Percentiles rank a stretch among this genome's conserved stretches.
These are phyloP conservation scores for Cinchona pubescens DNA, from an alignment of 257 asterid species.

Conservation along the genomic window DNA sequence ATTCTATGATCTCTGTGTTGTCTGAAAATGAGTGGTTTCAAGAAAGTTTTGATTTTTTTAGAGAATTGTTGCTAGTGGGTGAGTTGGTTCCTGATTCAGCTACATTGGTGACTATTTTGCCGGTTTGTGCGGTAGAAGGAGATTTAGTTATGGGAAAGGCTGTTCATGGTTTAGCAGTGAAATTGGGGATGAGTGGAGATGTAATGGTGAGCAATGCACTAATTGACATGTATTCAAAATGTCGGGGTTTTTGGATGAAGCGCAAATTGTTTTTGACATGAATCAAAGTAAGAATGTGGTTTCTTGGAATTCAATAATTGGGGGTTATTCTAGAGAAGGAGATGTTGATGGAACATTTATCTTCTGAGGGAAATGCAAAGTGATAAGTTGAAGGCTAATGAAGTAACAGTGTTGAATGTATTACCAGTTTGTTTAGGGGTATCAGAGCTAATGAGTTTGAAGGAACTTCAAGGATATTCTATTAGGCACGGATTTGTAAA, in stretches of 20 bases:
- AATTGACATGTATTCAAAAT: constrained; percentile 34
- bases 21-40: constrained; percentile 14
- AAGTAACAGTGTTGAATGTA: constrained; percentile 29
- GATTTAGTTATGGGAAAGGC: constrained; percentile 24
- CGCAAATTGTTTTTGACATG: constrained; percentile 20
- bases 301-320: constrained; percentile 38
- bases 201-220: constrained; percentile 30
- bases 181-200: constrained; percentile 25
- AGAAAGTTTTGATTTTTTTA: constrained; percentile 21
- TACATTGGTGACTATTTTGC: constrained; percentile 32
- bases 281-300: constrained; percentile 26
- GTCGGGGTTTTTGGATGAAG: constrained; percentile 29
- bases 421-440: constrained; percentile 24
- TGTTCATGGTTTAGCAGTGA: constrained; percentile 31
- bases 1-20: constrained; percentile 27
- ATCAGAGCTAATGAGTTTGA: constrained; percentile 25
- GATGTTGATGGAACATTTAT: constrained; percentile 23
- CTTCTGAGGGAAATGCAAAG: constrained; percentile 25
- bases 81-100: constrained; percentile 27
- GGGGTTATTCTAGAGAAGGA: constrained; percentile 31
- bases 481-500: constrained; percentile 23
- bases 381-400: constrained; percentile 20
- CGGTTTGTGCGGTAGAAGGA: constrained; percentile 24
- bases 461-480: constrained; percentile 34
- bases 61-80: constrained; percentile 10